Evolutionary conservation across 2,329 filamentous ascomycete species (phyloP).

Genomic region (Beauveria pseudobassiana): DNA sequence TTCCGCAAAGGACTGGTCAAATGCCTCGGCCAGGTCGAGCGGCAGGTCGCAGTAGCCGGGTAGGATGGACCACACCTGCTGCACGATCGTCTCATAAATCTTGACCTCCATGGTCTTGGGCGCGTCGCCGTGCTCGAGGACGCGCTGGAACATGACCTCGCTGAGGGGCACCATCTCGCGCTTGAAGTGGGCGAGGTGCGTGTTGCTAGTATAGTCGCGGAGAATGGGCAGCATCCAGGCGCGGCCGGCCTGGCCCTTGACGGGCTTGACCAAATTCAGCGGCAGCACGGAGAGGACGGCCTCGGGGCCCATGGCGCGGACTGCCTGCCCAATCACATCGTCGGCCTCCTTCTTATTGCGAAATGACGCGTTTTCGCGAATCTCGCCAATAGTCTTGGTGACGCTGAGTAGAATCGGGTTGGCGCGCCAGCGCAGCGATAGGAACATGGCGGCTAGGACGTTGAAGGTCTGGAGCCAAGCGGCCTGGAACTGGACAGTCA

Average conservation of each 20-base stretch:
- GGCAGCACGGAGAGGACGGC: conserved; percentile 76
- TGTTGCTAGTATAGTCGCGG: conserved; percentile 84
- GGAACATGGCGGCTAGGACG: conserved; percentile 79
- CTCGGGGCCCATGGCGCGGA: conserved; percentile 84
- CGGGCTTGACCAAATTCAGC: conserved; percentile 73
- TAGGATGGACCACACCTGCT: conserved; percentile 89
- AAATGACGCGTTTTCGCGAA: conserved; percentile 83
- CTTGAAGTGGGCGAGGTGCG: conserved; percentile 77
- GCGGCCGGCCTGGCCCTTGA: conserved; percentile 70
- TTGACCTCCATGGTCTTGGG: conserved; percentile 96
- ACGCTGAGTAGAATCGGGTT: conserved; percentile 70
- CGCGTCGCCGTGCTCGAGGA: conserved; percentile 70
- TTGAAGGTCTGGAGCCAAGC: conserved; percentile 95
- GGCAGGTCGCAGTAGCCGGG: conserved; percentile 94
- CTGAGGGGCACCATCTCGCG: conserved; percentile 82
- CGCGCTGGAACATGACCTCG: conserved; percentile 79
- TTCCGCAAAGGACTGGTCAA: conserved; percentile 86
- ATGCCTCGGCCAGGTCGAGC: conserved; percentile 65
- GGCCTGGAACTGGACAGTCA: conserved; percentile 86
- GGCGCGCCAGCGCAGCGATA: conserved; percentile 76
- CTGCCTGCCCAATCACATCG: conserved; percentile 77
- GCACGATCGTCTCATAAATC: conserved; percentile 93
- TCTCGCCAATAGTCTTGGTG: conserved; percentile 73
- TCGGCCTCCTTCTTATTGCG: conserved; percentile 92
- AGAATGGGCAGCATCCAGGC: conserved; percentile 94